Base-by-base conservation (phyloP, 148 eudicot genomes). In the Rhododendron griersonianum region DNA sequence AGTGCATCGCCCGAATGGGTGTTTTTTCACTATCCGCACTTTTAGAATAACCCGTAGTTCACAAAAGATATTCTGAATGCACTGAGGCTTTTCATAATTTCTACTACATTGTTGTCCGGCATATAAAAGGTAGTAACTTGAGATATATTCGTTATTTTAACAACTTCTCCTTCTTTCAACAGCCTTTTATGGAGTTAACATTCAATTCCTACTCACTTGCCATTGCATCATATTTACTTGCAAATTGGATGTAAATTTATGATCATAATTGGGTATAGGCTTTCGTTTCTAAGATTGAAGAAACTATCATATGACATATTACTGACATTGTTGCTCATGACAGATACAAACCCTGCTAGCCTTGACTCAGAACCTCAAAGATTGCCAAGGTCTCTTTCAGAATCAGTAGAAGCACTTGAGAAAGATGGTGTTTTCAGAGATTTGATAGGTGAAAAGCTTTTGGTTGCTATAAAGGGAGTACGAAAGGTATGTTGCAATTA, bases 331-430 rank as follows among this genome's bases (percentile, higher is more conserved):
- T 47, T 74, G 21, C 35, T 23, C 23, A 53, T 81, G 83, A 6
- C 45, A 81, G 83, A 53, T 57, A n/a, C 11, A 59, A 82, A 82
- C 84, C 84, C 84, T 57, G 44, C 6, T 82, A 39, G 30, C 59
- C 82, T 80, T 48, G 65, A 89, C 53, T 91, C 89, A n/a, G 83
- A 93, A 84, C 89, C 93, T 71, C 82, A 87, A 81, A 89, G 96
- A 87, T 87, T 98, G 79, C 99, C 99, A 78, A 41, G 15, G n/a
- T 91, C 95, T 53, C 95, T 98, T 37, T 85, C 93, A 6, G 98
- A 94, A 90, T 92, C 99, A 83, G 85, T 94, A 77, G 91, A 91
- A 83, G 94, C 98, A 80, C 96, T 98, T 81, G 86, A 92, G 69
- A 91, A 91, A 73, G 98, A 98, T 82, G 67, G 16, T 44, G 82